phyloP scores from a whole-genome alignment of 108 stramenopile species.

The Fragilaria crotonensis region DNA sequence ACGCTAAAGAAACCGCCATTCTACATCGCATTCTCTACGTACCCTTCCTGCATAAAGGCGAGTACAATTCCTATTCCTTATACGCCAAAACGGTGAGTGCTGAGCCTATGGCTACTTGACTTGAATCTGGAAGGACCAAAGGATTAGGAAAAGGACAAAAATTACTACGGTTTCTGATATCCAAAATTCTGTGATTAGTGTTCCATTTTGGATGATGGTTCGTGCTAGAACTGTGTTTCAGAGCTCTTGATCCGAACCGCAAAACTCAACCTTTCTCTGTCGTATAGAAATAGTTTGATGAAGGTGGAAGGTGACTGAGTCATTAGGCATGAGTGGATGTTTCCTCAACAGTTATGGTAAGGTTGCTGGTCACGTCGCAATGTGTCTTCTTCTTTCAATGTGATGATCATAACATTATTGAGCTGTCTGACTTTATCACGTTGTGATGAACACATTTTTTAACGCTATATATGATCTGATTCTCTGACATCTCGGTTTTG shows the following conservation, averaged over 20 bases:
- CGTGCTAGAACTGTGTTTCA: not conserved
- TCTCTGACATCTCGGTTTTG: too few species aligned
- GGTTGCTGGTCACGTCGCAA: too few species aligned
- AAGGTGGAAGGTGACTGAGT: too few species aligned
- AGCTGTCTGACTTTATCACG: constrained; percentile 28
- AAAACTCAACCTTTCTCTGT: not conserved
- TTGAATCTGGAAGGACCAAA: not conserved
- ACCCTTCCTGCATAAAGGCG: constrained; percentile 28
- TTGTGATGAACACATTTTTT: constrained; percentile 14
- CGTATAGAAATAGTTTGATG: not conserved
- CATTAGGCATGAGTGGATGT: not conserved
- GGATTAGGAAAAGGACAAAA: constrained; percentile 6
- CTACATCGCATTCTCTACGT: constrained; percentile 46
- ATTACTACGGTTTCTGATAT: constrained; percentile 17
- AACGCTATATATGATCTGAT: too few species aligned
- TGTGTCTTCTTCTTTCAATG: not conserved
- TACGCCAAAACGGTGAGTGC: not conserved
- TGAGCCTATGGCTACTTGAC: not conserved
- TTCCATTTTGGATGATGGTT: constrained; percentile 8
- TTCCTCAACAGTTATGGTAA: too few species aligned
- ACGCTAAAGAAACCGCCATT: constrained; percentile 26
- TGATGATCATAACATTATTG: constrained; percentile 22
- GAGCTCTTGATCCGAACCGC: not conserved
- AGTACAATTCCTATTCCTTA: constrained; percentile 20
- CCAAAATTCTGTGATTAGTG: not conserved